Base-by-base conservation (phyloP, 148 eudicot species). In the Simmondsia chinensis region DNA sequence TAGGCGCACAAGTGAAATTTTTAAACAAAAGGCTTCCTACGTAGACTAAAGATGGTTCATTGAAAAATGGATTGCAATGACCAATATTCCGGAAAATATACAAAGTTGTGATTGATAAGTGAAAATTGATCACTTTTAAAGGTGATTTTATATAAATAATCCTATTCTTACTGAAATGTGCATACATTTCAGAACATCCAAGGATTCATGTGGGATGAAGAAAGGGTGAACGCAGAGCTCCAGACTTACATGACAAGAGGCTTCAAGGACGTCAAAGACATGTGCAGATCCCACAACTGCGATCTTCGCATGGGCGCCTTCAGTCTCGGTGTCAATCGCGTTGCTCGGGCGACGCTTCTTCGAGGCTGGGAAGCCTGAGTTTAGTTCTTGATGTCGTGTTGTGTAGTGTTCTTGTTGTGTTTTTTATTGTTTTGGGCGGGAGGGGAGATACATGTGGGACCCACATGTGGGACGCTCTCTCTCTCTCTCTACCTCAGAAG, bases 261-360 rank as follows among this genome's bases (percentile, higher is more conserved):
- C 1, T 77, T 85, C 20, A 82, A 76, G 52, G 79, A 74, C 23
- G 83, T 91, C 9, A 85, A 85, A 50, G 81, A 68, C 12, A 85
- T 91, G 97, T 91, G 97, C 64, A 79, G 66, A 55, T 65, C 86
- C 2, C 97, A 89, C 65, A 69, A 70, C 31, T 81, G 95, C 34
- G 95, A 91, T 70, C 82, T 91, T 15, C 87, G 97, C 10, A 91
- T 91, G 95, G 97, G 97, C 50, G 97, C 97, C 31, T 89, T 91
- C 30, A 79, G 85, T 20, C 82, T 91, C 0, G 97, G 97, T 1
- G 65, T 91, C 14, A 91, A 91, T 56, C 97, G 97, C 23, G 97
- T 91, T 25, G 95, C 95, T 16, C 66, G 83, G 6, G 97, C 97
- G 15, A 91, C 97, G n/a, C 58, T 91, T 31, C 97, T 91, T 40